phyloP scores from a whole-genome alignment of 345 rosid species.

The Eucalyptus regnans region DNA sequence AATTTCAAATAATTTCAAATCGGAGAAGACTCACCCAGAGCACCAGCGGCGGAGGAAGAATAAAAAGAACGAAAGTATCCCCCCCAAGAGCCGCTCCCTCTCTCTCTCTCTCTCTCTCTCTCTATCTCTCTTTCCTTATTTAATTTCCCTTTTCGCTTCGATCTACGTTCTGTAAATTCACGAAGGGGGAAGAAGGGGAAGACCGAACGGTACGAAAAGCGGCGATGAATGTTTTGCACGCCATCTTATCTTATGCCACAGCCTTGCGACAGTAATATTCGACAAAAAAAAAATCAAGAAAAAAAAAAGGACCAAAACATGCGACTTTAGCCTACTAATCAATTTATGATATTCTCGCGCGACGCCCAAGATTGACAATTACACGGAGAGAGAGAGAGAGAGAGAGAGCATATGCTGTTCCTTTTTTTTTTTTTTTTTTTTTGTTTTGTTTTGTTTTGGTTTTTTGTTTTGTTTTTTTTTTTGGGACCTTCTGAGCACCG shows the following conservation, averaged over 20 bases:
- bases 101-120: neutral
- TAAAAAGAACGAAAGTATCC: neutral
- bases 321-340: neutral
- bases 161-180: neutral
- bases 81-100: neutral
- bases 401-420: neutral
- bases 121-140: neutral
- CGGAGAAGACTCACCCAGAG: conserved; percentile 1
- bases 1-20: neutral
- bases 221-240: conserved; percentile 2
- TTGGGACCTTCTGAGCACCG: neutral
- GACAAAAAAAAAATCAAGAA: neutral
- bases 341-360: neutral
- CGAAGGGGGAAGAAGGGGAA: neutral
- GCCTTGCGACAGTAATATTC: neutral
- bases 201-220: neutral
- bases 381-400: neutral
- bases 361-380: neutral
- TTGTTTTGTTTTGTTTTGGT: neutral
- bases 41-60: neutral
- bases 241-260: neutral
- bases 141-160: neutral
- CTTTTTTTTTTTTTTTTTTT: too few species aligned
- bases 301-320: neutral
- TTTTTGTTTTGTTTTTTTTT: too few species aligned